Evolutionary conservation across 139 green algal species (phyloP).

Genomic region (Bryopsis sp.): DNA sequence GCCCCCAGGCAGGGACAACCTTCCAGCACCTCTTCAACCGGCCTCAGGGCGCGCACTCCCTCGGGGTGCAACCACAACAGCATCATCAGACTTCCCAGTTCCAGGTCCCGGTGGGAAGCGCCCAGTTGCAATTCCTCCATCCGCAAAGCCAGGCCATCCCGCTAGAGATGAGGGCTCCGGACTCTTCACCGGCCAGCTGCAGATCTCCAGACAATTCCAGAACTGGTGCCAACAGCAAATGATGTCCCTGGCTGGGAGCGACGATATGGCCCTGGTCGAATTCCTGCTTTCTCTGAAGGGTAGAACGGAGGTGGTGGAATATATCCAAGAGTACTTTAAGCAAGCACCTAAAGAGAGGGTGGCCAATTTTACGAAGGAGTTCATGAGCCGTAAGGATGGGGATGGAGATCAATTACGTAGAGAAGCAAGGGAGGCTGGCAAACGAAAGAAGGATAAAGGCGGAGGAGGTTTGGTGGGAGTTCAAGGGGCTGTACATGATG

Average conservation of each 20-base stretch:
- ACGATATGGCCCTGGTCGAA: conserved; percentile 15
- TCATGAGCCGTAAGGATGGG: conserved; percentile 13
- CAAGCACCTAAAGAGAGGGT: conserved; percentile 8
- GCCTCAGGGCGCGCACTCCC: too few species aligned
- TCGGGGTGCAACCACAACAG: too few species aligned
- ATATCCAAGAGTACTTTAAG: conserved; percentile 24
- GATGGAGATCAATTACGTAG: background rate
- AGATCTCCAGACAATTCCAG: conserved; percentile 7
- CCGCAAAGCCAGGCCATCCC: background rate
- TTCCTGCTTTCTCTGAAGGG: conserved; percentile 21
- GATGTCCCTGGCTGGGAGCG: background rate
- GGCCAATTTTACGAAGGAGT: conserved; percentile 12
- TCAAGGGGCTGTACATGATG: too few species aligned
- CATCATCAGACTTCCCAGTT: too few species aligned
- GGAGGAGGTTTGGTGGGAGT: too few species aligned
- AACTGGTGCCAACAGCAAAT: conserved; percentile 16
- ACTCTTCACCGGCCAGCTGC: conserved; percentile 12
- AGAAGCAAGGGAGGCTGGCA: too few species aligned
- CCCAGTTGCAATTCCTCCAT: background rate
- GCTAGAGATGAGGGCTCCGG: background rate
- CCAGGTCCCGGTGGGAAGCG: too few species aligned
- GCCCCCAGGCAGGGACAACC: too few species aligned
- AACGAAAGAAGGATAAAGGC: too few species aligned
- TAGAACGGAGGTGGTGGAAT: conserved; percentile 2
- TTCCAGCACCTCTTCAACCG: too few species aligned